Evolutionary conservation across 495 filamentous ascomycete genomes (phyloP), one percentile per base, ranked within the genome.

Genomic region (Lasiosphaeria miniovina): DNA sequence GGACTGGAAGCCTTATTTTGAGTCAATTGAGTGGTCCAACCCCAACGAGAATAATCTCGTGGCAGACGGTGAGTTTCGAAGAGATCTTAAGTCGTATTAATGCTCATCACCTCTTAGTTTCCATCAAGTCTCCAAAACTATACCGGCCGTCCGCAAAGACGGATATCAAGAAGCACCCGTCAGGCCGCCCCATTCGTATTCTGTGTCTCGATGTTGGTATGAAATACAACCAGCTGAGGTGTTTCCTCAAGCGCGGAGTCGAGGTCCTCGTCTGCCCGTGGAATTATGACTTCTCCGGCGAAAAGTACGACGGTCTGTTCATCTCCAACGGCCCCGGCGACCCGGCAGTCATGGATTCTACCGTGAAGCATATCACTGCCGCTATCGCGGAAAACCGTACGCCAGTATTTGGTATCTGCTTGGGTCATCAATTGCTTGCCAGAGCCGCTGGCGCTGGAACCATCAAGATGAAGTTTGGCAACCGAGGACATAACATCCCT

Each of bases 261-360:
- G 94, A 98, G 70, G 92, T 98, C 58, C 77, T 93, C 65, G 91
- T 96, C 49, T 91, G 96, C 38, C 94, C 94, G 10, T 97, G 92
- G 91, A 86, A 97, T 71, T 91, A 96, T 69, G 88, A 97, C 71
- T 94, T 98, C 43, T 86, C 84, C 43, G 87, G 86, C 51, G 84
- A 89, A 60, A 84, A 93, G 58, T 97, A 96, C 68, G 94, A 98
- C 73, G 94, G 94, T 70, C 82, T 98, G 17, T 98, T 98, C 74
- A 88, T 98, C 61, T 96, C 92, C 50, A 98, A 98, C 76, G 94
- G 94, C 55, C 94, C 94, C 34, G 94, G 94, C 76, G 94, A 98
- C 70, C 94, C 94, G 38, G 87, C 95, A 5, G 87, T 90, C 60
- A 81, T 97, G 74, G 80, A 84, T 4, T 75, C 75, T 15, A 95